phyloP scores from a whole-genome alignment of 805 yeast genomes.

The Nematodospora valgi region DNA sequence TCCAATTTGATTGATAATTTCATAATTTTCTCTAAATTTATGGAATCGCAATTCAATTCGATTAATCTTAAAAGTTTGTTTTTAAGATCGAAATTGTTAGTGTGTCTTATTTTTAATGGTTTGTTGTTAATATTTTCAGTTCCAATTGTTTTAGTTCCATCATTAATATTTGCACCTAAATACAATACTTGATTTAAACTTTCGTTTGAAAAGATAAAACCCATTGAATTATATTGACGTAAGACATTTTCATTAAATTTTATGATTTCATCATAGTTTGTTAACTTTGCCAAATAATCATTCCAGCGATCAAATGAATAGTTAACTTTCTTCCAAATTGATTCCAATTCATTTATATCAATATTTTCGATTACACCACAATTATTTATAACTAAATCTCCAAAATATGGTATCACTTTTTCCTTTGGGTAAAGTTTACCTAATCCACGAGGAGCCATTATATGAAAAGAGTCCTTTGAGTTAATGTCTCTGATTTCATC shows the following conservation, averaged over 20 bases:
- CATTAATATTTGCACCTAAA: constrained; percentile 37
- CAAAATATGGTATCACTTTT: constrained; percentile 84
- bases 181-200: constrained; percentile 41
- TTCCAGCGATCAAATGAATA: constrained; percentile 83
- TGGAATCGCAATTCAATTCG: constrained; percentile 39
- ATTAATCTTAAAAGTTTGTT: constrained; percentile 44
- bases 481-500: constrained; percentile 17
- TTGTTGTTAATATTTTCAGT: not conserved
- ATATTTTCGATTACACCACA: constrained; percentile 7
- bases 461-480: constrained; percentile 52
- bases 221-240: constrained; percentile 37
- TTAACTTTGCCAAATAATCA: constrained; percentile 53
- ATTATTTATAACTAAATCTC: constrained; percentile 67
- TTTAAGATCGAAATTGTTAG: constrained; percentile 22
- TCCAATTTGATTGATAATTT: constrained; percentile 60
- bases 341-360: constrained; percentile 55
- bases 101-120: constrained; percentile 7
- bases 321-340: constrained; percentile 62
- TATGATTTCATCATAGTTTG: constrained; percentile 40
- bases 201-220: constrained; percentile 42
- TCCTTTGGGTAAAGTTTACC: constrained; percentile 74
- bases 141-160: constrained; percentile 20
- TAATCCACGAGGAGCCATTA: constrained; percentile 84
- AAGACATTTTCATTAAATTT: constrained; percentile 39
- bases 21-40: constrained; percentile 57